Base-by-base conservation (phyloP, 805 yeast species). In the Kodamaea kaohsiungensis region DNA sequence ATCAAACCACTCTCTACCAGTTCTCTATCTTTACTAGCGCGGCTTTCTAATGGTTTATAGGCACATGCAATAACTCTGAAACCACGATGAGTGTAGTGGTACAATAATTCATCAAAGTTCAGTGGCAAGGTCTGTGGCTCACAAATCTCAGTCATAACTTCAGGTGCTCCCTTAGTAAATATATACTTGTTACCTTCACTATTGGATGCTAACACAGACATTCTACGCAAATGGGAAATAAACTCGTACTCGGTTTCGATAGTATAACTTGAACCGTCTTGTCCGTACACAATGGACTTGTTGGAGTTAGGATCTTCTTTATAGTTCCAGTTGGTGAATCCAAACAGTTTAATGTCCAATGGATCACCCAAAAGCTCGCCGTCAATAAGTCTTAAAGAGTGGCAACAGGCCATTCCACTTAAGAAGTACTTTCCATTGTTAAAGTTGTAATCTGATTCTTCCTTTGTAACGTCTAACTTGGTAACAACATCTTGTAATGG, bases 111-210 rank as follows among this genome's bases (percentile, higher is more conserved):
- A 19, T 87, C 86, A 66, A 82, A 95, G 62, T 91, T 82, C 1
- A 69, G 65, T 0, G 99, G 99, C 48, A 95, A 70, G 0, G 91
- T 75, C 16, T 80, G 83, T 1, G 87, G 83, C 13, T 75, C 72
- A 71, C 99, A 95, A 30, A 95, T 83, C 15, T 84, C 86, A 30
- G 81, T 76, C 79, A 95, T 89, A 9, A 92, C 89, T 66, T 95
- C 99, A 0, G 99, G 99, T 0, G 99, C 99, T 48, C 99, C 99
- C 66, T 95, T 95, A 10, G 95, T 91, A 65, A 83, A 87, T 1
- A 75, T 60, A 13, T 49, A 55, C 6, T 51, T 39, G 2, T 51
- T 43, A 22, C 52, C 53, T 2, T 60, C 58, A 8, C 8, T 30
- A 30, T 58, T 63, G 33, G 59, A 59, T 2, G 62, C 66, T 50